Evolutionary conservation across 257 asterid genomes (phyloP).

Genomic region (Solanum dulcamara): DNA sequence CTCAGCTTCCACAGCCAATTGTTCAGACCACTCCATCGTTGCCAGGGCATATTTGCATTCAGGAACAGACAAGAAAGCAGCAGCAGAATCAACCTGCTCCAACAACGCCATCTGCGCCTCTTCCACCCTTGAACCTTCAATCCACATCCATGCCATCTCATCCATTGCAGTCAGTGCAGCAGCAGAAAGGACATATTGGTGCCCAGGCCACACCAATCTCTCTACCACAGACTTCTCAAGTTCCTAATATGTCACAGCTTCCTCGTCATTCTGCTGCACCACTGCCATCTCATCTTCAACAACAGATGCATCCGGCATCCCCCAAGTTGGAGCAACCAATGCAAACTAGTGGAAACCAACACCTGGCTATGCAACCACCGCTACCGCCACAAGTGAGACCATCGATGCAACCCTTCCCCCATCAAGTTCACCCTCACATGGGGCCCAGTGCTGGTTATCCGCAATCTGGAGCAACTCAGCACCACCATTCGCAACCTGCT

Average conservation of each 20-base stretch:
- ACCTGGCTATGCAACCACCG: slow-evolving; percentile 54
- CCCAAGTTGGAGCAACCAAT: slow-evolving; percentile 55
- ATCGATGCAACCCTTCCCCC: slow-evolving; percentile 45
- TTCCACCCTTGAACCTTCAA: slow-evolving; percentile 39
- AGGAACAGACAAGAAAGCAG: slow-evolving; percentile 56
- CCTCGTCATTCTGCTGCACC: slow-evolving; percentile 61
- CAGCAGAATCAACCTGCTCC: slow-evolving; percentile 37
- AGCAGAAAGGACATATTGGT: slow-evolving; percentile 41
- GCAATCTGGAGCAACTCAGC: slow-evolving; percentile 61
- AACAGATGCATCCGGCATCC: slow-evolving; percentile 41
- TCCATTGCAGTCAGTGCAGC: slow-evolving; percentile 36
- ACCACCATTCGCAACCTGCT: slow-evolving; percentile 68
- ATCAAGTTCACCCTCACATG: slow-evolving; percentile 62
- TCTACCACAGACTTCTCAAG: slow-evolving; percentile 46
- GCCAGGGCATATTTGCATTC: slow-evolving; percentile 37
- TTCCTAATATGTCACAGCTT: slow-evolving; percentile 36
- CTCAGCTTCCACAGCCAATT: slow-evolving; percentile 36
- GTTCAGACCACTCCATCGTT: slow-evolving; percentile 34
- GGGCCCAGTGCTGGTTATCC: slow-evolving; percentile 60
- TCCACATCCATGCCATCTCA: slow-evolving; percentile 45
- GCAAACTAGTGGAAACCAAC: slow-evolving; percentile 45
- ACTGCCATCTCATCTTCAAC: slow-evolving; percentile 46
- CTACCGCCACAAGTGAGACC: slow-evolving; percentile 60
- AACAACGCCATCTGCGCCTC: slow-evolving; percentile 27
- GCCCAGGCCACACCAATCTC: slow-evolving; percentile 43